These are phyloP conservation scores for Aspergillus niger DNA, from an alignment of 2,329 filamentous ascomycete species.

Conservation along the genomic window DNA sequence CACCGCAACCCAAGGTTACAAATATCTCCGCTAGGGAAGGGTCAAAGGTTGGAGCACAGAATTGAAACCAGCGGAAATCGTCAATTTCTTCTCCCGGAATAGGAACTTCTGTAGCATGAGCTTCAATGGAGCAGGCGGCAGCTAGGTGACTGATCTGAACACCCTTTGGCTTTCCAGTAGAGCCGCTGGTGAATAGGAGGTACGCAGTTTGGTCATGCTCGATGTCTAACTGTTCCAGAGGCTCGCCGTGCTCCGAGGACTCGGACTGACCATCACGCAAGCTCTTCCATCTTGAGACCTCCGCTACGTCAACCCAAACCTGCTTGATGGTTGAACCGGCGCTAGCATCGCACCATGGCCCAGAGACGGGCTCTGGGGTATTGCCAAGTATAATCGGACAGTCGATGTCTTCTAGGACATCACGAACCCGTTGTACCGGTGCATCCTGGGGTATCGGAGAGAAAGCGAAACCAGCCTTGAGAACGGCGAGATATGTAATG, in stretches of 20 bases:
- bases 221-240: conserved; percentile 15
- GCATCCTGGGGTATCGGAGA: conserved; percentile 43
- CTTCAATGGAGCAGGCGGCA: conserved; percentile 34
- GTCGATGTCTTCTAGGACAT: conserved; percentile 33
- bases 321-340: background rate
- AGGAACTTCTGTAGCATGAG: conserved; percentile 30
- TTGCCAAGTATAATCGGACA: conserved; percentile 29
- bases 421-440: conserved; percentile 29
- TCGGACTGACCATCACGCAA: conserved; percentile 6
- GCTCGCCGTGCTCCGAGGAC: background rate
- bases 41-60: conserved; percentile 40
- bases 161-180: conserved; percentile 39
- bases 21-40: conserved; percentile 36
- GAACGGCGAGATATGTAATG: conserved; percentile 38
- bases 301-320: conserved; percentile 27
- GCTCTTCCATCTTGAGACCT: conserved; percentile 24
- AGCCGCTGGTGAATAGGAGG: conserved; percentile 39
- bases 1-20: conserved; percentile 33
- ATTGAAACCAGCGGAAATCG: conserved; percentile 41
- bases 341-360: conserved; percentile 9
- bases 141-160: conserved; percentile 35
- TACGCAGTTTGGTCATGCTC: conserved; percentile 31
- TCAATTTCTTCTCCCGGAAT: conserved; percentile 22
- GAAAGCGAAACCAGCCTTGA: conserved; percentile 42
- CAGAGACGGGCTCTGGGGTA: conserved; percentile 15